phyloP scores from a whole-genome alignment of 352 stramenopile genomes.

The Globisporangium parvum region DNA sequence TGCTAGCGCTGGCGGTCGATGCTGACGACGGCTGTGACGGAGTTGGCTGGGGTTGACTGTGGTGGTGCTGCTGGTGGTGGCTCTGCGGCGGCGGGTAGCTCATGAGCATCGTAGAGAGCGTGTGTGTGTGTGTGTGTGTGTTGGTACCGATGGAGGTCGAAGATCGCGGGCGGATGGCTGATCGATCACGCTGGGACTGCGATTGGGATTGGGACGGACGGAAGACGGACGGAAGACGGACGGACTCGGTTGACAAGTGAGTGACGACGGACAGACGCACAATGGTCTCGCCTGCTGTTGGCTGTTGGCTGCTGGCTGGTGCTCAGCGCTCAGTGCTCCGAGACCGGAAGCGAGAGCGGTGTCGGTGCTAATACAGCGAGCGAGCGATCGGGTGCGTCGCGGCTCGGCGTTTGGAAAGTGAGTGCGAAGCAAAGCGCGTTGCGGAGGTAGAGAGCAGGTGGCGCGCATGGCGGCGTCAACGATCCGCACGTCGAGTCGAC shows the following conservation, averaged over 20 bases:
- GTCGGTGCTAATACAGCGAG: too few species aligned
- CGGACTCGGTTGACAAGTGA: not conserved
- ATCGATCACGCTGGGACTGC: too few species aligned
- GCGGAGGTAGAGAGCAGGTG: too few species aligned
- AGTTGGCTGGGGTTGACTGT: not conserved
- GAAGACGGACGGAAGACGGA: not conserved
- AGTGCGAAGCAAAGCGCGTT: not conserved
- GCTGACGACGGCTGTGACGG: not conserved
- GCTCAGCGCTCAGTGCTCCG: too few species aligned
- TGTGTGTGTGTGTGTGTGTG: not conserved
- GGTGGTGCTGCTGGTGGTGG: slow-evolving; percentile 4
- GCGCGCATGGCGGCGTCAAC: too few species aligned
- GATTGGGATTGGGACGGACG: too few species aligned
- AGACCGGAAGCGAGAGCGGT: too few species aligned
- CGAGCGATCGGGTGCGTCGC: slow-evolving; percentile 4
- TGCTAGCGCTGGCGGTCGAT: not conserved
- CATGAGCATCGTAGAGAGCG: slow-evolving; percentile 7
- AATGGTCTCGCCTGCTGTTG: too few species aligned
- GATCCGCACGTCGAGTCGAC: too few species aligned
- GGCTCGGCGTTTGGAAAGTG: slow-evolving; percentile 9
- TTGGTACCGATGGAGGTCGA: not conserved
- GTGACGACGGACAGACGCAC: not conserved
- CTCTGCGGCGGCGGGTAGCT: slow-evolving; percentile 3
- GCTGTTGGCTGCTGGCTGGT: too few species aligned
- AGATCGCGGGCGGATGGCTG: too few species aligned